Evolutionary conservation across 768 basidiomycete species (phyloP), one percentile per base, ranked within the genome.

Genomic region (Suillus decipiens): DNA sequence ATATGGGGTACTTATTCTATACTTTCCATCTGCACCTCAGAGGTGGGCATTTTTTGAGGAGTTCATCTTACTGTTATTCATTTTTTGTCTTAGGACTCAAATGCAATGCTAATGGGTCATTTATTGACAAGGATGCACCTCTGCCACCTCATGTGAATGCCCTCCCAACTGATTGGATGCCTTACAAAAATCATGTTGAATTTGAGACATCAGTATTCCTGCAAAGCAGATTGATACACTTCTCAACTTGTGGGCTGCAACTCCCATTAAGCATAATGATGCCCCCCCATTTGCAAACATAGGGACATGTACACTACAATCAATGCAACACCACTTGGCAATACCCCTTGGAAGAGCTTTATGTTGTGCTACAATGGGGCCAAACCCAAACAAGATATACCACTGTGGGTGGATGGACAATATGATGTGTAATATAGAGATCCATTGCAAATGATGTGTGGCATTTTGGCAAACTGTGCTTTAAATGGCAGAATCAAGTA

Each of bases 191-290:
- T 45, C n/a, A 22, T 34, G 63, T 53, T 2, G 60, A 68, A 41
- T 77, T 74, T 45, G 42, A 70, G 17, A 58, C 61, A 0, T 71
- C 72, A 0, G 66, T 75, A 15, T 66, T 73, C 10, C 69, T 31
- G 67, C 59, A 3, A 54, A 42, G 17, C 58, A 68, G 11, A 71
- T 72, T 14, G 63, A 73, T 11, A 36, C 66, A 0, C 63, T 73
- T 9, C 61, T 71, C 24, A 55, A 69, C 28, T 62, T 73, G 7
- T 72, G 71, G 68, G 70, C 48, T 1, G 59, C 57, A 0, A 55
- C 65, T 19, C 61, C 67, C 24, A 31, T 60, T 0, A 19, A 60
- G 33, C 24, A 59, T 15, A 28, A 39, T 1, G 34, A 59, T 2
- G 7, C 33, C 9, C 65, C 72, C 9, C n/a, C n/a, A n/a, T n/a